phyloP scores from a whole-genome alignment of 371 early-diverging fungal species.

The Lichtheimia hyalospora region DNA sequence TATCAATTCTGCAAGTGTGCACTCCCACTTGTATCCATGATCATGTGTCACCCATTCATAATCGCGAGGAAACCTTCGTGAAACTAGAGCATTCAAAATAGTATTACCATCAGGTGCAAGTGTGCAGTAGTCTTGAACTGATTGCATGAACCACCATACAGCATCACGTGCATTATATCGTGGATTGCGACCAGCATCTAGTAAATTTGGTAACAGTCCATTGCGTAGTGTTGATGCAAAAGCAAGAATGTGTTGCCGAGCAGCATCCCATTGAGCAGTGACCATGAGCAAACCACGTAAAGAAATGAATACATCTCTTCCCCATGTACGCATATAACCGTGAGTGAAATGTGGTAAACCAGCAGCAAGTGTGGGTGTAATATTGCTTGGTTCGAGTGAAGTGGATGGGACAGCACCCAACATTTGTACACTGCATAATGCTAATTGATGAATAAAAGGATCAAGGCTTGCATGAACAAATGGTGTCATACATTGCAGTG shows the following conservation, averaged over 20 bases:
- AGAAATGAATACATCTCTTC: slow-evolving; percentile 94
- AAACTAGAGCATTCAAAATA: slow-evolving; percentile 71
- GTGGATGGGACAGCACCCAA: slow-evolving; percentile 77
- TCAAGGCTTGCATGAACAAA: slow-evolving; percentile 57
- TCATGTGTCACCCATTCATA: slow-evolving; percentile 71
- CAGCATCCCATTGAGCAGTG: slow-evolving; percentile 82
- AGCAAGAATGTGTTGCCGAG: slow-evolving; percentile 81
- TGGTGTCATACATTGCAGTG: slow-evolving; percentile 61
- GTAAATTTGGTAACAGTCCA: slow-evolving; percentile 93
- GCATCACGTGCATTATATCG: slow-evolving; percentile 97
- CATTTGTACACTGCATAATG: slow-evolving; percentile 83
- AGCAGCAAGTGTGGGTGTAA: slow-evolving; percentile 79
- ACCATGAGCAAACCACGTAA: slow-evolving; percentile 83
- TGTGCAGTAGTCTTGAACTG: slow-evolving; percentile 85
- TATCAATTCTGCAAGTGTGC: slow-evolving; percentile 82
- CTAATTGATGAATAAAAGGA: slow-evolving; percentile 69
- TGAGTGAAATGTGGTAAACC: slow-evolving; percentile 96
- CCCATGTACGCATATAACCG: slow-evolving; percentile 97
- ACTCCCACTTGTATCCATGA: slow-evolving; percentile 61
- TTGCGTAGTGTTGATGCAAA: slow-evolving; percentile 90
- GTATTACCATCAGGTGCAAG: slow-evolving; percentile 72
- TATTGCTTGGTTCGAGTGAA: slow-evolving; percentile 69
- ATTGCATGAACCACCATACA: slow-evolving; percentile 93
- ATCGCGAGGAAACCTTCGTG: slow-evolving; percentile 81
- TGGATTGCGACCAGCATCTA: slow-evolving; percentile 84